Conservation (phyloP, 2,329 filamentous ascomycete genomes). For the Ceratocystis colombiana region DNA sequence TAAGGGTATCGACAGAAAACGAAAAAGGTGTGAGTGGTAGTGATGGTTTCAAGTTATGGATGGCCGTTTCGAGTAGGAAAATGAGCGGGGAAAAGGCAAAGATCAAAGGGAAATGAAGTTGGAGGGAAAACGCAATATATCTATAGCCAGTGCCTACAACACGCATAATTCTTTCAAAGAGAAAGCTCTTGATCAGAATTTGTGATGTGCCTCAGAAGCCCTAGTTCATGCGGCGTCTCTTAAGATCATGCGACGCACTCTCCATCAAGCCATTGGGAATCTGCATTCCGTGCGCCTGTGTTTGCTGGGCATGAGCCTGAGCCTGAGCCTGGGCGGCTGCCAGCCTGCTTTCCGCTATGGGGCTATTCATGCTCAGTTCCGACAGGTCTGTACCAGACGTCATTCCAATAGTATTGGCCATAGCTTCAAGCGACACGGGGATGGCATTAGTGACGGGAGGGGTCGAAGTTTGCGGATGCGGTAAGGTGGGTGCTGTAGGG, state of each 20-base stretch:
- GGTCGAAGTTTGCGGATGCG: background rate
- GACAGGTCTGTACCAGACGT: constrained; percentile 22
- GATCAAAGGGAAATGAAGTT: background rate
- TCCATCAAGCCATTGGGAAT: constrained; percentile 16
- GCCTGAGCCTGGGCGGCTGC: background rate
- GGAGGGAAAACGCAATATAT: background rate
- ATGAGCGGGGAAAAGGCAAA: background rate
- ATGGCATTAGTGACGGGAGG: background rate
- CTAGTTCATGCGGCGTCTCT: constrained; percentile 22
- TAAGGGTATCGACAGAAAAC: constrained; percentile 15
- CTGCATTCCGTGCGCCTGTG: constrained; percentile 7
- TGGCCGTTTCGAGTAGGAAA: background rate
- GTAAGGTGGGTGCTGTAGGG: background rate
- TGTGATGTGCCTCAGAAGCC: background rate
- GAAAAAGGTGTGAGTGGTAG: too few relatives aligned
- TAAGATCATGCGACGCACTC: constrained; percentile 20
- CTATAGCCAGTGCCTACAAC: background rate
- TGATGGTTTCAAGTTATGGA: too few relatives aligned
- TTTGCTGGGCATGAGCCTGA: constrained; percentile 12
- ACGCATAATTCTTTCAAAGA: background rate
- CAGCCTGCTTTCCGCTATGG: constrained; percentile 14
- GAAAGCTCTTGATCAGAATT: constrained; percentile 3
- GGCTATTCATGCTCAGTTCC: constrained; percentile 24
- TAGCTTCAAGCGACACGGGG: background rate
- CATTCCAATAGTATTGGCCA: constrained; percentile 9